Base-by-base conservation (phyloP, 2,329 filamentous ascomycete species). In the Paecilomyces dactylethromorphus region DNA sequence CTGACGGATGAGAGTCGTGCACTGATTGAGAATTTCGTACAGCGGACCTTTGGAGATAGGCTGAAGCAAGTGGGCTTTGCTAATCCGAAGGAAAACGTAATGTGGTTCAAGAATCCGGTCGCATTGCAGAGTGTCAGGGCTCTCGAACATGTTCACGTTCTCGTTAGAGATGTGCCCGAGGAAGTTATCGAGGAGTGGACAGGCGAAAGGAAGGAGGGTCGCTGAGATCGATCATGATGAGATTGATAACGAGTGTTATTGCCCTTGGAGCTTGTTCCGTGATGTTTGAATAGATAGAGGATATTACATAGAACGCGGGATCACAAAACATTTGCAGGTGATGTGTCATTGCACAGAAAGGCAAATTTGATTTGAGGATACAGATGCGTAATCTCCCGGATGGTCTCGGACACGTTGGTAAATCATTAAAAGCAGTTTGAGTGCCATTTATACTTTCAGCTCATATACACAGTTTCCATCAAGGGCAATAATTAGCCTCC, bases 101-200 rank as follows among this genome's bases (percentile, higher is more conserved):
- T 84, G 59, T 87, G 85, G 85, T 87, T 87, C 67, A 87, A 86
- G 77, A 87, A 87, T 64, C 85, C 83, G 77, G 81, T 80, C 8
- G 78, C 78, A 39, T 65, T 87, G 70, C 84, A 87, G 71, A 86
- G 83, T 64, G 83, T 87, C 53, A 74, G 83, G 57, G 79, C 80
- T 0, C 69, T 85, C 32, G 82, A 85, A 64, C 82, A 85, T 74
- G 74, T 85, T 6, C 82, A 85, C 73, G 75, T 85, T 18, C 68
- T 85, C 21, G 70, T 84, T 1, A 74, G 72, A 56, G 77, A 79
- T 71, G 79, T 79, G 52, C 77, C 79, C 0, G 71, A 78, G 24
- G 67, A 70, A 22, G 69, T 80, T 45, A 63, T 81, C 54, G 58
- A 65, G 11, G 75, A 79, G 64, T 81, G 78, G 79, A 76, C 77